phyloP scores from a whole-genome alignment of 805 yeast species.

The Candida parachauliodes region DNA sequence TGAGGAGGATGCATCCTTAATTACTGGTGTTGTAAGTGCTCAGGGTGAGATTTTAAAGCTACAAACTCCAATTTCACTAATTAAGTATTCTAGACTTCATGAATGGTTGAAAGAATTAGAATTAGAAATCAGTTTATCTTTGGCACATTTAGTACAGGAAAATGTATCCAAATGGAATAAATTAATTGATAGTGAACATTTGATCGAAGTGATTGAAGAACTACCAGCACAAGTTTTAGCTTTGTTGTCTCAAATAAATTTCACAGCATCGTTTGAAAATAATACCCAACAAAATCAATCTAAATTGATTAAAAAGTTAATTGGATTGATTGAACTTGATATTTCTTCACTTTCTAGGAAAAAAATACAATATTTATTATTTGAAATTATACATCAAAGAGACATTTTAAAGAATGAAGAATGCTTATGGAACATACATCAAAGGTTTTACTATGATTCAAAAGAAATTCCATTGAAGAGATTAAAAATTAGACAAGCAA shows the following conservation, averaged over 20 bases:
- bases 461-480: constrained; percentile 23
- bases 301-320: constrained; percentile 19
- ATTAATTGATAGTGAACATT: background rate
- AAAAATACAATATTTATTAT: constrained; percentile 57
- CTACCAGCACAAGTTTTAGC: constrained; percentile 57
- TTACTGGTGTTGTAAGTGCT: constrained; percentile 52
- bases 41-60: constrained; percentile 61
- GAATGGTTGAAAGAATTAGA: constrained; percentile 68
- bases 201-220: constrained; percentile 29
- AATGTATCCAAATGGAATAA: constrained; percentile 21
- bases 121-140: constrained; percentile 42
- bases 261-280: constrained; percentile 47
- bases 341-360: constrained; percentile 30
- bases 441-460: constrained; percentile 42
- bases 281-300: constrained; percentile 4
- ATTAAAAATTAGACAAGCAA: constrained; percentile 51
- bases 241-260: constrained; percentile 53
- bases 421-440: constrained; percentile 51
- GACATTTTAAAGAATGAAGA: constrained; percentile 29
- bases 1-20: constrained; percentile 27
- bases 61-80: constrained; percentile 39
- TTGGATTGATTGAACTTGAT: constrained; percentile 18
- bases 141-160: constrained; percentile 32
- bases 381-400: constrained; percentile 63
- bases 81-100: constrained; percentile 40